These are phyloP conservation scores for Flaveria bidentis DNA, from an alignment of 129 eudicot species.

Conservation along the genomic window DNA sequence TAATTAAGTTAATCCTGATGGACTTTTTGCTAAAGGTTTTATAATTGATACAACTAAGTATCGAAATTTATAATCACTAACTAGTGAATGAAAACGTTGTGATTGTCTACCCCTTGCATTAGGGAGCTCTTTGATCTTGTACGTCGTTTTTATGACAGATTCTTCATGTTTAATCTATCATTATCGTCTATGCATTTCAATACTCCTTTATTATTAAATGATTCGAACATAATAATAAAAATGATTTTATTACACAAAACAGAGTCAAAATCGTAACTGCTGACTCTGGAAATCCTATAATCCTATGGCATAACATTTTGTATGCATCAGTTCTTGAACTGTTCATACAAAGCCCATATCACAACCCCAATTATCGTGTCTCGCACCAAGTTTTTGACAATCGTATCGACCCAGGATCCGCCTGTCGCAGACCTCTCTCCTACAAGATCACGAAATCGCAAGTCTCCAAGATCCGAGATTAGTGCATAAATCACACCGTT, in stretches of 20 bases:
- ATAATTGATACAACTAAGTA: no score
- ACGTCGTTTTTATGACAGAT: no score
- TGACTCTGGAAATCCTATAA: background rate
- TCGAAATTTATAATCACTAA: no score
- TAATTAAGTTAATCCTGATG: no score
- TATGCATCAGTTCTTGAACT: constrained; percentile 42
- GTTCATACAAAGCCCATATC: constrained; percentile 78
- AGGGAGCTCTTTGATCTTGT: no score
- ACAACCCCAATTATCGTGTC: constrained; percentile 75
- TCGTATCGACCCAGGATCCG: constrained; percentile 45
- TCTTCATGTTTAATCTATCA: no score
- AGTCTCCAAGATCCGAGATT: constrained; percentile 74
- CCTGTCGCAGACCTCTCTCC: constrained; percentile 56
- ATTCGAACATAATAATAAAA: background rate
- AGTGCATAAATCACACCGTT: constrained; percentile 88
- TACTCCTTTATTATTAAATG: no score
- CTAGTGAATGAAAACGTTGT: no score
- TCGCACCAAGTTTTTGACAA: constrained; percentile 59
- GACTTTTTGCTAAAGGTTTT: no score
- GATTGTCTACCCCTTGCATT: no score
- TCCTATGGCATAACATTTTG: background rate
- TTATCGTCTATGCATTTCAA: no score
- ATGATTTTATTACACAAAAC: background rate
- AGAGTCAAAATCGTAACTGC: background rate
- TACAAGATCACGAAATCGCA: constrained; percentile 75